These are phyloP conservation scores for Hypoxylon sp. DNA, from an alignment of 2,329 filamentous ascomycete species.

Conservation along the genomic window DNA sequence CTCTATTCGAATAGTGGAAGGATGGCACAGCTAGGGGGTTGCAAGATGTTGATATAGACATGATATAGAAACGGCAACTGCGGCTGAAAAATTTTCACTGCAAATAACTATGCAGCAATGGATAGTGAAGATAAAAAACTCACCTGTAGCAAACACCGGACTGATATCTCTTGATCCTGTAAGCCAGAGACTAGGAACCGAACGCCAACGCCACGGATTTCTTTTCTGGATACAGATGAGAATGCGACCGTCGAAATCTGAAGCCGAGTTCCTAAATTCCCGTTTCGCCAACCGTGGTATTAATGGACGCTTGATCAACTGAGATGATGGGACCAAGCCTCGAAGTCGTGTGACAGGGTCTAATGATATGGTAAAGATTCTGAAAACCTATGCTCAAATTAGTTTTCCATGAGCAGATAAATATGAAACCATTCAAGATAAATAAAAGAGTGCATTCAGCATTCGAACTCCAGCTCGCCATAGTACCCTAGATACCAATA, in stretches of 20 bases:
- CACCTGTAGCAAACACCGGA: constrained; percentile 47
- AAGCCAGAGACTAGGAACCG: constrained; percentile 53
- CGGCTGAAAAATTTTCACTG: background rate
- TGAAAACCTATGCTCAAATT: constrained; percentile 40
- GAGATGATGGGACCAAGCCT: constrained; percentile 40
- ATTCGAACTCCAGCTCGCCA: constrained; percentile 25
- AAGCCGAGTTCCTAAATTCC: constrained; percentile 49
- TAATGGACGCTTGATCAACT: constrained; percentile 42
- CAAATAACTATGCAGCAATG: background rate
- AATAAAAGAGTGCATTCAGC: constrained; percentile 27
- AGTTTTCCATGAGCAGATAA: background rate
- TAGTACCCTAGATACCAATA: background rate
- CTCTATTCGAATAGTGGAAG: background rate
- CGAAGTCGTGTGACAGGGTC: constrained; percentile 48
- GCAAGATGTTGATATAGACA: background rate
- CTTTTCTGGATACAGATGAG: constrained; percentile 49
- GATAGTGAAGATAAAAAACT: constrained; percentile 26
- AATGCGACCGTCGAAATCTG: constrained; percentile 53
- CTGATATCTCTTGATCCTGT: constrained; percentile 54
- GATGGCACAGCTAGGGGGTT: background rate
- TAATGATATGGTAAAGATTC: constrained; percentile 44
- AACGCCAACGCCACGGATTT: constrained; percentile 55
- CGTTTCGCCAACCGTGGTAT: constrained; percentile 43
- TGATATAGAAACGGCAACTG: background rate
- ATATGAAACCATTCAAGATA: background rate